Evolutionary conservation across 176 grass and related monocot genomes (phyloP), one percentile per base, ranked within the genome.

Genomic region (Lolium perenne): DNA sequence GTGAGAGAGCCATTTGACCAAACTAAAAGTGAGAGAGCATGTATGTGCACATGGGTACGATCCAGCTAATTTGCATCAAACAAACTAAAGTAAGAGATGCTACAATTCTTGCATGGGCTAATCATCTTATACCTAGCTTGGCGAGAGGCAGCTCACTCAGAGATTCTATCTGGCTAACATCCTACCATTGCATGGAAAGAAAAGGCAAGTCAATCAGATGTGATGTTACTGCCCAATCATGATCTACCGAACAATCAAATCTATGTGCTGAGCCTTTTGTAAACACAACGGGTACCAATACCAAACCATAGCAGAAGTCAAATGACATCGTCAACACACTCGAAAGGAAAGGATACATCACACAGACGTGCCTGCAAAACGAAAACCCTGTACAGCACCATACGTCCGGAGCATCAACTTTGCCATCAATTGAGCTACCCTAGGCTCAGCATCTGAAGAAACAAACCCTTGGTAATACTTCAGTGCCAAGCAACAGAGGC

Each of bases 371-470:
- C 43, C 77, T 81, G 71, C 79, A 77, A 82, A 64, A 13, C 18
- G 0, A 78, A 60, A 78, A 78, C 84, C 51, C 61, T 91, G 86
- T 91, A 91, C 86, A 88, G 17, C n/a, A 69, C 56, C 41, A 69
- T 75, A 67, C 25, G 10, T 64, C 43, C 8, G 23, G 69, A 75
- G 70, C 32, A 71, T 69, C 21, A 55, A 88, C 51, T 85, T 91
- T 50, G 16, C 21, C 65, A 72, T 38, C 21, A 76, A 81, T 63
- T 81, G 70, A 48, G 54, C 64, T 88, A 88, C 62, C 41, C 82
- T 82, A 88, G 77, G 45, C 58, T 82, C 76, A 85, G 62, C 68
- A 80, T 76, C 40, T 76, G 32, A 62, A 2, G 78, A 77, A 81
- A 61, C 3, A 75, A 84, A 17, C 13, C 15, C 15, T 53, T 49